These are phyloP conservation scores for Amniculicola lignicola DNA, from an alignment of 495 filamentous ascomycete genomes.

Conservation along the genomic window DNA sequence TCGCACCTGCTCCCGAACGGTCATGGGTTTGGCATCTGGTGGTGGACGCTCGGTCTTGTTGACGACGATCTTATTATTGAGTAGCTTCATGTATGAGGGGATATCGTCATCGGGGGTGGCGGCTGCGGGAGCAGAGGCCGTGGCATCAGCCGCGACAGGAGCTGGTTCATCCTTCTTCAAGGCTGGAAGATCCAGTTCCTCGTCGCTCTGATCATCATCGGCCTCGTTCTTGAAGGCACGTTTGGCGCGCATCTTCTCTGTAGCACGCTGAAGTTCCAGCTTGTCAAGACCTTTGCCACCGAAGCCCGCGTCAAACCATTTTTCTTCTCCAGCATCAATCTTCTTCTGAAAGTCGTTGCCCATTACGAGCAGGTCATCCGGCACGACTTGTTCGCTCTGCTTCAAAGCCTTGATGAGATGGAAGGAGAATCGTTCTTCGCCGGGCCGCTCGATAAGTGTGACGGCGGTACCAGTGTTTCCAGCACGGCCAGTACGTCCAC, in stretches of 20 bases:
- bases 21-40: slow-evolving; percentile 65
- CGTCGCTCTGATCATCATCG: slow-evolving; percentile 76
- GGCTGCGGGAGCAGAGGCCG: slow-evolving; percentile 61
- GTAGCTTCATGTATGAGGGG: slow-evolving; percentile 64
- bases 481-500: slow-evolving; percentile 89
- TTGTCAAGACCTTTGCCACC: slow-evolving; percentile 92
- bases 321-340: slow-evolving; percentile 87
- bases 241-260: slow-evolving; percentile 76
- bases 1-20: slow-evolving; percentile 80
- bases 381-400: slow-evolving; percentile 80
- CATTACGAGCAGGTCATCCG: slow-evolving; percentile 64
- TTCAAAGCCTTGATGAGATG: slow-evolving; percentile 92
- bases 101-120: slow-evolving; percentile 48
- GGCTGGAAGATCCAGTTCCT: slow-evolving; percentile 42
- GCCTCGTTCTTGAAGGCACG: slow-evolving; percentile 73
- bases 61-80: slow-evolving; percentile 68
- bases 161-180: slow-evolving; percentile 22
- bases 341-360: slow-evolving; percentile 75
- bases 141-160: slow-evolving; percentile 52
- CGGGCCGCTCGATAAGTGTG: slow-evolving; percentile 79
- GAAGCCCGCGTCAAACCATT: slow-evolving; percentile 76
- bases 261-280: slow-evolving; percentile 85
- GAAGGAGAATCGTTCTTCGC: slow-evolving; percentile 84
- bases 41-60: slow-evolving; percentile 63
- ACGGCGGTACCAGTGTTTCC: slow-evolving; percentile 93